Evolutionary conservation across 2,329 filamentous ascomycete species (phyloP).

Genomic region (Penicillium nordicum): DNA sequence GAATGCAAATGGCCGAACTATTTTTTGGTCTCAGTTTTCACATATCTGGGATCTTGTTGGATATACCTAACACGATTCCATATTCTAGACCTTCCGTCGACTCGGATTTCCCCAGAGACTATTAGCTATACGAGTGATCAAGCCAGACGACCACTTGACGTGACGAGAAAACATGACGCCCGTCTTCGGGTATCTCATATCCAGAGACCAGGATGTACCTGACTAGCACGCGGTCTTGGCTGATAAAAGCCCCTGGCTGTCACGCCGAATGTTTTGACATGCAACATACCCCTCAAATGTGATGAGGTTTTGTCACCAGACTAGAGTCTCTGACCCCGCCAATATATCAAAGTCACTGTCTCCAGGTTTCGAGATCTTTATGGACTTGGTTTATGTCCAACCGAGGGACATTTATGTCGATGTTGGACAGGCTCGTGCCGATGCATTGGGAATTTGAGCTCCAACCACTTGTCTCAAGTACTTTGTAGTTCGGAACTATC

Average conservation of each 20-base stretch:
- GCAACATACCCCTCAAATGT: constrained; percentile 5
- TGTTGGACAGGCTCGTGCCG: background rate
- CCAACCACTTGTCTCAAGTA: background rate
- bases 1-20: constrained; percentile 4
- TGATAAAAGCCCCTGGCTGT: background rate
- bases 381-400: background rate
- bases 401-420: background rate
- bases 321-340: background rate
- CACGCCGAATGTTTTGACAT: constrained; percentile 4
- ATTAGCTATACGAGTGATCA: background rate
- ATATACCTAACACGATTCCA: background rate
- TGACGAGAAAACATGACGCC: background rate
- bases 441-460: background rate
- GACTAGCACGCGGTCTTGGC: background rate
- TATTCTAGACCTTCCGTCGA: background rate
- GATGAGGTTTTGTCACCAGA: background rate
- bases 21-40: background rate
- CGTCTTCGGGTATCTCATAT: background rate
- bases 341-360: background rate
- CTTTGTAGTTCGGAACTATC: background rate
- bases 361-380: background rate
- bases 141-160: constrained; percentile 4
- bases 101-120: background rate
- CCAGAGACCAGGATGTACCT: background rate
- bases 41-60: background rate